These are phyloP conservation scores for Alternaria consortialis DNA, from an alignment of 2,329 filamentous ascomycete species.

Conservation along the genomic window DNA sequence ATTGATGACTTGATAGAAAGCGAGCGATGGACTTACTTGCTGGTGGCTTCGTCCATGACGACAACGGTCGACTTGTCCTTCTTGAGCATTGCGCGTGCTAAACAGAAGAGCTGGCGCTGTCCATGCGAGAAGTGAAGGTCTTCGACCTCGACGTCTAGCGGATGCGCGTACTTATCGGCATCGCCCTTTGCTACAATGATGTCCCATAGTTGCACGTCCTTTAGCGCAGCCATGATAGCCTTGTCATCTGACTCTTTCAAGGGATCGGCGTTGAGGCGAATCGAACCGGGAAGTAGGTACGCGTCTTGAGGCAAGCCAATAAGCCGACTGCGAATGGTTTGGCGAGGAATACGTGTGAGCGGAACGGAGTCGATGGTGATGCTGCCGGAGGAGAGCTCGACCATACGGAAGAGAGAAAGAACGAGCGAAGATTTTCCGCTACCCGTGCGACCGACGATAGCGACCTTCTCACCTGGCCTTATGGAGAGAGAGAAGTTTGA, in stretches of 20 bases:
- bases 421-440: slow-evolving; percentile 64
- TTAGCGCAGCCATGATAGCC: slow-evolving; percentile 55
- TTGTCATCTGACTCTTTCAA: slow-evolving; percentile 48
- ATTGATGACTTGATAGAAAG: background rate
- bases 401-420: slow-evolving; percentile 59
- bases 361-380: slow-evolving; percentile 61
- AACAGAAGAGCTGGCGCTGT: slow-evolving; percentile 70
- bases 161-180: slow-evolving; percentile 42
- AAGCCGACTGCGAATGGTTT: slow-evolving; percentile 58
- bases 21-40: slow-evolving; percentile 33
- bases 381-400: slow-evolving; percentile 55
- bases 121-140: slow-evolving; percentile 55
- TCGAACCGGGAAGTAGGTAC: slow-evolving; percentile 58
- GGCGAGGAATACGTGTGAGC: slow-evolving; percentile 55
- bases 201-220: slow-evolving; percentile 58
- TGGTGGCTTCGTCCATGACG: slow-evolving; percentile 48
- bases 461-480: slow-evolving; percentile 58
- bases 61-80: slow-evolving; percentile 37
- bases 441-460: slow-evolving; percentile 64
- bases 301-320: slow-evolving; percentile 63
- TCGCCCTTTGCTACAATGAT: slow-evolving; percentile 48
- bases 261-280: slow-evolving; percentile 62
- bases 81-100: slow-evolving; percentile 66
- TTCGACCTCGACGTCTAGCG: slow-evolving; percentile 43
- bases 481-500: slow-evolving; percentile 59